Evolutionary conservation across 2,329 filamentous ascomycete genomes (phyloP), one percentile per base, ranked within the genome.

Genomic region (Coniochaeta prunicola): DNA sequence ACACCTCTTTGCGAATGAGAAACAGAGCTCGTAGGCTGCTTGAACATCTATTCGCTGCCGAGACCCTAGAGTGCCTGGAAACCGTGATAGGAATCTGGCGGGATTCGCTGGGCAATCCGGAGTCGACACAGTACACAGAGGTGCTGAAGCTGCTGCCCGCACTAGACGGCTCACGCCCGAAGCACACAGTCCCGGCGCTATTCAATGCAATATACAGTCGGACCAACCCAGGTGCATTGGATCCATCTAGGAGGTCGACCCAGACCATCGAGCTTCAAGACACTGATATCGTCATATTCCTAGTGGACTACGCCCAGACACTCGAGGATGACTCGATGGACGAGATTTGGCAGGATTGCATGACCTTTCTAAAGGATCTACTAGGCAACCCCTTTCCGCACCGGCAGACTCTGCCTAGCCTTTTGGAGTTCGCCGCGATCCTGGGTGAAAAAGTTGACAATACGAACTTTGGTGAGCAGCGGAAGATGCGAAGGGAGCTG

Each of bases 281-380:
- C 67, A 83, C 85, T 0, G 92, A 97, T 67, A 78, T 99, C 12
- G 90, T 93, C 9, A 84, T 89, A 9, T 99, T 99, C 71, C 74
- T 97, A 50, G 90, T 96, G 8, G 90, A 94, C 62, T 99, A 99
- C 71, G 88, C 92, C 0, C 84, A 84, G 31, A 94, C 92, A 0
- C 79, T 97, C 13, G 94, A 99, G 68, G 94, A 99, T 67, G 94
- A 99, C 76, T 90, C 94, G 17, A 93, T 97, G 82, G 94, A 99
- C 67, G 94, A 99, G 73, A 96, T 99, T 55, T 99, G 94, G 94
- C 82, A 87, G 42, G 93, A 99, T 70, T 99, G 93, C 71, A 91
- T 92, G 67, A 84, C 88, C 0, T 99, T 99, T 71, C 73, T 97
- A 61, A 89, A 87, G 63, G 96, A 99, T 69, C 83, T 99, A 30